Percentiles rank a stretch among this genome's conserved stretches.
Conservation (phyloP, 768 basidiomycete genomes). For the Lactifluus volemus region DNA sequence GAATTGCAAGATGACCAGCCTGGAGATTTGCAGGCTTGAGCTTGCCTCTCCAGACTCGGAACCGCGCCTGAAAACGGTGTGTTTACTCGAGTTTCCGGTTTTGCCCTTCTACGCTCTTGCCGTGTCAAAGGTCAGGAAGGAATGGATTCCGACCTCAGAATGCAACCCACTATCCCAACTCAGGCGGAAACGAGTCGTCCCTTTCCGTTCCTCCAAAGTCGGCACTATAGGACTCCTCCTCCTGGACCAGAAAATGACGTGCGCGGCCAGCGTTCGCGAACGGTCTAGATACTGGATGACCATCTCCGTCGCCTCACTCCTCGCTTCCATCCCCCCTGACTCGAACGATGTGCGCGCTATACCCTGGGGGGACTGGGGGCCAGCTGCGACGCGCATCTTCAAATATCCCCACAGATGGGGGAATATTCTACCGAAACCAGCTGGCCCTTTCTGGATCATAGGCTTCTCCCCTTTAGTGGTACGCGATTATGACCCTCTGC, state of each 20-base stretch:
- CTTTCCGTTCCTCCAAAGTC: slow-evolving; percentile 6
- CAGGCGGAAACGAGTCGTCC: background rate
- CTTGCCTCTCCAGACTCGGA: background rate
- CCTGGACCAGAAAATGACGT: background rate
- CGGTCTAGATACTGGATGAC: slow-evolving; percentile 1
- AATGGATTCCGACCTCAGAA: slow-evolving; percentile 1
- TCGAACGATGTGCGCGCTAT: background rate
- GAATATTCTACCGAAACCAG: background rate
- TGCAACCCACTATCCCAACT: background rate
- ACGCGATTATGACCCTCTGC: slow-evolving; percentile 3
- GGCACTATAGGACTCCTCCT: slow-evolving; percentile 1
- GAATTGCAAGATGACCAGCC: background rate
- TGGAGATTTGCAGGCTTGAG: slow-evolving; percentile 4
- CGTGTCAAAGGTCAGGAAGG: background rate
- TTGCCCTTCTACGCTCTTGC: background rate
- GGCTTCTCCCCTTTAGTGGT: background rate
- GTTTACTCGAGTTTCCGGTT: slow-evolving; percentile 1
- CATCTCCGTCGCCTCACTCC: background rate
- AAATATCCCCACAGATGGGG: background rate
- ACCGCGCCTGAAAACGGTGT: background rate
- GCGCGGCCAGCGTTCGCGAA: background rate
- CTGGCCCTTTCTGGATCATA: slow-evolving; percentile 7
- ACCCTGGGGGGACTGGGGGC: slow-evolving; percentile 8
- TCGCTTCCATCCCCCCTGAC: background rate
- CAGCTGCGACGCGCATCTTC: background rate